Conservation (phyloP, 768 basidiomycete species). For the Boletus tomentosulus region DNA sequence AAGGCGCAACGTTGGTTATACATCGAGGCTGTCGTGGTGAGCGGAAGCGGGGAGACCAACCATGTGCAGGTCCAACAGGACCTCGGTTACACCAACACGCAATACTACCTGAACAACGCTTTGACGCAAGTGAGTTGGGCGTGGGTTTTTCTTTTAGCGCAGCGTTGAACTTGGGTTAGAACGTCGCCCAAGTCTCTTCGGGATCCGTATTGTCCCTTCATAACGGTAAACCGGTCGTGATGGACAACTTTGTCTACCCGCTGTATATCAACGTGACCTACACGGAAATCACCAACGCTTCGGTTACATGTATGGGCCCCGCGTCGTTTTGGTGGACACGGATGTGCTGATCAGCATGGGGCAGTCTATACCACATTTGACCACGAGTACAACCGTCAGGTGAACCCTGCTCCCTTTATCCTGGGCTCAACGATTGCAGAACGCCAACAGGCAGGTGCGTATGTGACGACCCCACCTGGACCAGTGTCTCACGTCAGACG, state of each 20-base stretch:
- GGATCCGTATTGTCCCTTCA: slow-evolving; percentile 49
- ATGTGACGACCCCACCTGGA: neutral
- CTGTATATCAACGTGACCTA: slow-evolving; percentile 40
- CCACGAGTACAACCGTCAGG: slow-evolving; percentile 61
- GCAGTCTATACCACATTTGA: slow-evolving; percentile 55
- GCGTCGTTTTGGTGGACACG: neutral
- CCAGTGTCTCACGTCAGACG: neutral
- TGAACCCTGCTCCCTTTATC: slow-evolving; percentile 56
- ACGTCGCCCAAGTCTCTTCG: slow-evolving; percentile 45
- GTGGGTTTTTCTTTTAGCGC: neutral
- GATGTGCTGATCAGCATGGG: neutral
- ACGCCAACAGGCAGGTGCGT: slow-evolving; percentile 55
- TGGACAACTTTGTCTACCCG: slow-evolving; percentile 55
- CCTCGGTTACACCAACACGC: slow-evolving; percentile 56
- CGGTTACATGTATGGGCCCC: slow-evolving; percentile 12
- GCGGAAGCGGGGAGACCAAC: slow-evolving; percentile 56
- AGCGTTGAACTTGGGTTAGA: slow-evolving; percentile 29
- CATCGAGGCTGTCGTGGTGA: slow-evolving; percentile 58
- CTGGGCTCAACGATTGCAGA: slow-evolving; percentile 54
- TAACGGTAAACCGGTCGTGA: slow-evolving; percentile 38
- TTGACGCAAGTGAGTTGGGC: slow-evolving; percentile 33
- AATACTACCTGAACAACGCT: slow-evolving; percentile 52
- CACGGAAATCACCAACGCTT: slow-evolving; percentile 29
- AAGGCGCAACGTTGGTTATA: slow-evolving; percentile 51
- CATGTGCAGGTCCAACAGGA: slow-evolving; percentile 60